Evolutionary conservation across 2,329 filamentous ascomycete genomes (phyloP).

Genomic region (Xylaria multiplex): DNA sequence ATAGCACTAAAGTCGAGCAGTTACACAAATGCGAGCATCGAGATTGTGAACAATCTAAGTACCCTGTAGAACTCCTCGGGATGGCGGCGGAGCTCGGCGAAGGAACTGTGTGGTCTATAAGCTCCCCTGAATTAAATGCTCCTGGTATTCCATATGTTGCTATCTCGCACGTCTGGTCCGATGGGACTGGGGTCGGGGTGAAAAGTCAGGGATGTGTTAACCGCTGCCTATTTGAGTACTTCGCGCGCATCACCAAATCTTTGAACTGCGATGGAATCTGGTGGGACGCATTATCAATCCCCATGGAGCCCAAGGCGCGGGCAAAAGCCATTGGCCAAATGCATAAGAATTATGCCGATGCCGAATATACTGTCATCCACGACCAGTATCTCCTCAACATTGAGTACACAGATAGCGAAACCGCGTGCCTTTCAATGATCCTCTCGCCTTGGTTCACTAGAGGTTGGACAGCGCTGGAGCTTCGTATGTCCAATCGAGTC

Average conservation of each 20-base stretch:
- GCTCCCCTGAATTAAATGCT: no score
- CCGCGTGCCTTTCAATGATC: constrained; percentile 18
- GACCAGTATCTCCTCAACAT: constrained; percentile 26
- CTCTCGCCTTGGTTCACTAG: constrained; percentile 33
- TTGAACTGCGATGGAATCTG: constrained; percentile 39
- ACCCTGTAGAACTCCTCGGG: no score
- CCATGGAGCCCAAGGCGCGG: constrained; percentile 25
- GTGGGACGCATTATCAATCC: constrained; percentile 48
- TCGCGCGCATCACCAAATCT: constrained; percentile 33
- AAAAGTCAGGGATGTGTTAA: constrained; percentile 42
- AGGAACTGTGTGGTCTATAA: no score
- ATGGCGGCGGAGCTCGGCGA: no score
- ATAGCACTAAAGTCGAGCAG: no score
- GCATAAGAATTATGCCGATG: constrained; percentile 28
- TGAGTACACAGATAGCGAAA: constrained; percentile 25
- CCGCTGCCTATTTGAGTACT: constrained; percentile 43
- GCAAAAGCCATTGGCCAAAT: constrained; percentile 28
- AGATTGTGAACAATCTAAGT: no score
- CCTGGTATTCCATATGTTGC: no score
- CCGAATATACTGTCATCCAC: constrained; percentile 30
- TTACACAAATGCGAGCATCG: no score
- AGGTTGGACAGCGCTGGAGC: constrained; percentile 29
- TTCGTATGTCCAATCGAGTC: constrained; percentile 4
- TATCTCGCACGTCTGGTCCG: no score
- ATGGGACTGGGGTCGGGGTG: constrained; percentile 32